Conservation (phyloP, 352 stramenopile species). For the Stramenopiles sp. region DNA sequence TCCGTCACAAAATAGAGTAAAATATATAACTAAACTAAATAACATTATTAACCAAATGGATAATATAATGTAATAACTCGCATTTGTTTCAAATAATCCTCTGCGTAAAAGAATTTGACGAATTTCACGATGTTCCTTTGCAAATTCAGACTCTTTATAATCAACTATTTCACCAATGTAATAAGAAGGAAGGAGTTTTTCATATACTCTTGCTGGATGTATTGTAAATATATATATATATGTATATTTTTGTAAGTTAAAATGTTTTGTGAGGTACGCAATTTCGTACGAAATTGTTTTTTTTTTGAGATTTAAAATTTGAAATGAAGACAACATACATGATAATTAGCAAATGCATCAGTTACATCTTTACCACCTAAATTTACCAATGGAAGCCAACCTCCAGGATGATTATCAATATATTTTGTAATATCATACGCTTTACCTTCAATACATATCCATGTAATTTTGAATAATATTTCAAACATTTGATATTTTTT, state of each 20-base stretch:
- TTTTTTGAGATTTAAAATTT: too few species aligned
- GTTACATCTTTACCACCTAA: conserved; percentile 21
- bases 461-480: conserved; percentile 15
- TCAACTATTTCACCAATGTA: conserved; percentile 17
- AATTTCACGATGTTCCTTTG: conserved; percentile 23
- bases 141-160: conserved; percentile 14
- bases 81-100: conserved; percentile 26
- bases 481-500: too few species aligned
- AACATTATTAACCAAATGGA: conserved; percentile 14
- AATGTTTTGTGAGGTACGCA: too few species aligned
- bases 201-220: conserved; percentile 14
- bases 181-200: conserved; percentile 16
- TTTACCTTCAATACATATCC: conserved; percentile 20
- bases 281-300: too few species aligned
- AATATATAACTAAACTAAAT: conserved; percentile 14
- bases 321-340: too few species aligned
- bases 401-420: conserved; percentile 18
- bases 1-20: conserved; percentile 16
- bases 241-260: too few species aligned
- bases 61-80: conserved; percentile 17
- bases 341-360: conserved; percentile 16
- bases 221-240: too few species aligned
- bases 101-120: conserved; percentile 19
- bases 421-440: conserved; percentile 25
- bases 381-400: conserved; percentile 17